phyloP scores from a whole-genome alignment of 306 rosid genomes.

The Betula pendula region DNA sequence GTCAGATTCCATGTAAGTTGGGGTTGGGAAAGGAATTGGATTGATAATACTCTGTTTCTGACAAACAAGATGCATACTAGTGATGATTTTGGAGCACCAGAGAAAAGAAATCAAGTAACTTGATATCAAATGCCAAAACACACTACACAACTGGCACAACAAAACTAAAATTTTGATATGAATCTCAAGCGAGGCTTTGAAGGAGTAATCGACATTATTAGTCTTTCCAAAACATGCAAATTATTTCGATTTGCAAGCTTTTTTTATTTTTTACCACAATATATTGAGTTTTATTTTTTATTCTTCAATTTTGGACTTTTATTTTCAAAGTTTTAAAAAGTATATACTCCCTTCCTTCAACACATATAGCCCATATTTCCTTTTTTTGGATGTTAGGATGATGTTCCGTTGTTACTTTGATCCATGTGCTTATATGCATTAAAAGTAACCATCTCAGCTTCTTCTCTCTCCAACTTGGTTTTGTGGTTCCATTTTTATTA shows the following conservation, averaged over 20 bases:
- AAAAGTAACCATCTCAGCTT: not conserved
- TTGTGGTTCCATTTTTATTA: not conserved
- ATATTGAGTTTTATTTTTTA: not conserved
- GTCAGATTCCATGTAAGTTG: conserved; percentile 95
- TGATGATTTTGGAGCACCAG: not conserved
- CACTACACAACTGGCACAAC: not conserved
- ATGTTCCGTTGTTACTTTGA: not conserved
- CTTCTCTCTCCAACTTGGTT: not conserved
- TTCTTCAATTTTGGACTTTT: not conserved
- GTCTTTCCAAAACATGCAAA: not conserved
- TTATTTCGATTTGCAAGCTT: not conserved
- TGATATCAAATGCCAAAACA: not conserved
- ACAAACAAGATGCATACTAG: not conserved
- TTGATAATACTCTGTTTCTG: not conserved
- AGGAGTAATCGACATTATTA: not conserved
- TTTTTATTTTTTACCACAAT: not conserved
- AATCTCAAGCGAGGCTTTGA: not conserved
- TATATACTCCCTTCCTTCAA: not conserved
- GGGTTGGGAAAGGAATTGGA: not conserved
- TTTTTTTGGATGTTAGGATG: not conserved
- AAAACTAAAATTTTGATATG: not conserved
- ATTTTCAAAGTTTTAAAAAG: not conserved
- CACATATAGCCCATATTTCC: not conserved
- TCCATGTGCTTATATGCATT: not conserved
- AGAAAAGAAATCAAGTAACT: not conserved